A percentile compares a stretch with the other conserved stretches of the same genome.
phyloP scores from a whole-genome alignment of 768 basidiomycete species.

The Zangia roseola region DNA sequence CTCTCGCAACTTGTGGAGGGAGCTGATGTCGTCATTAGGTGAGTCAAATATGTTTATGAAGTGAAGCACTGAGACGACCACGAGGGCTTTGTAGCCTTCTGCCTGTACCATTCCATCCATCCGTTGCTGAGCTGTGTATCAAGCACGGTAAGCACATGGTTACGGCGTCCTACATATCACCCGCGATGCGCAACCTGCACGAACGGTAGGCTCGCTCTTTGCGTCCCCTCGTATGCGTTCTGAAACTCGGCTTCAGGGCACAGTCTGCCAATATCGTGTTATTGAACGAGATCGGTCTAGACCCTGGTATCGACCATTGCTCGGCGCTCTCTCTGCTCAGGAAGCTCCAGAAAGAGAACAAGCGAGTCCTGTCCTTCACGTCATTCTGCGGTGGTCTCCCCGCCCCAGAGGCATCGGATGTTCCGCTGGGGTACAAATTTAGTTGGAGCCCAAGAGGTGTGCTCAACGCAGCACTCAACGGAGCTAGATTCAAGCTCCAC shows the following conservation, averaged over 20 bases:
- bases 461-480: constrained; percentile 73
- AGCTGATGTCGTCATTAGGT: constrained; percentile 87
- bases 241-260: constrained; percentile 44
- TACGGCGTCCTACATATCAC: constrained; percentile 89
- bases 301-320: constrained; percentile 89
- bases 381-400: constrained; percentile 95
- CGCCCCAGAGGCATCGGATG: constrained; percentile 54
- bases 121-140: constrained; percentile 74
- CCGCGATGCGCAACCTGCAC: constrained; percentile 68
- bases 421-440: constrained; percentile 88
- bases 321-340: constrained; percentile 74
- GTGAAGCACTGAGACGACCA: neutral
- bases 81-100: constrained; percentile 53
- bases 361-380: constrained; percentile 66
- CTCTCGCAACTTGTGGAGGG: constrained; percentile 54
- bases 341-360: constrained; percentile 48
- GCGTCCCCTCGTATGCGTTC: neutral
- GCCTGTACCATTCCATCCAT: constrained; percentile 71
- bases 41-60: constrained; percentile 11
- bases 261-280: constrained; percentile 61
- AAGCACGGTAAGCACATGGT: constrained; percentile 69
- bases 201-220: constrained; percentile 44
- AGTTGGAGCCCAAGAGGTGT: constrained; percentile 93
- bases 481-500: constrained; percentile 62
- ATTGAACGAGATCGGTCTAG: constrained; percentile 87